phyloP scores from a whole-genome alignment of 306 rosid genomes.

The Vicia villosa region DNA sequence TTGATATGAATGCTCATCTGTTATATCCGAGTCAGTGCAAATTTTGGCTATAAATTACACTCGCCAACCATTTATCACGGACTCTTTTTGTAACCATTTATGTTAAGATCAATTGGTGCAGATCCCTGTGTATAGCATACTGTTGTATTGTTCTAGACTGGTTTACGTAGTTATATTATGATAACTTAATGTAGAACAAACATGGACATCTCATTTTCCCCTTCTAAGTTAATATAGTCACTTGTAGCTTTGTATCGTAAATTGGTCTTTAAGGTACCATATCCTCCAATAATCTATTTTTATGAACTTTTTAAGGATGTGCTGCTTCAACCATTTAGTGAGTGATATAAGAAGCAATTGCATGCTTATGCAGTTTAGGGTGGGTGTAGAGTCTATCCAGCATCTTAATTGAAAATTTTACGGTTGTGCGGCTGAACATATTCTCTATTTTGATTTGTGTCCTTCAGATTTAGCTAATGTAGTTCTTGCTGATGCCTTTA shows the following conservation, averaged over 20 bases:
- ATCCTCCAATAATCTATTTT: conserved; percentile 3
- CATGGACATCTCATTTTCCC: not conserved
- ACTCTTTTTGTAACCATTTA: not conserved
- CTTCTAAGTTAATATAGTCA: not conserved
- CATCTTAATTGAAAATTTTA: not conserved
- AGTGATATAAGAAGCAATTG: conserved; percentile 10
- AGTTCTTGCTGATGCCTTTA: no score
- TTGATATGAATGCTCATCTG: not conserved
- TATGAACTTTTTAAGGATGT: conserved; percentile 5
- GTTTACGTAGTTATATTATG: conserved; percentile 8
- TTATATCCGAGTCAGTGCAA: conserved; percentile 4
- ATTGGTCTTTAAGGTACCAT: not conserved
- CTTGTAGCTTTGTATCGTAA: not conserved
- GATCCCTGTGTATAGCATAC: not conserved
- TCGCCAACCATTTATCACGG: conserved; percentile 8
- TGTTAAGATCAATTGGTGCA: not conserved
- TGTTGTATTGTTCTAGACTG: conserved; percentile 12
- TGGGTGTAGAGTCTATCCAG: conserved; percentile 1
- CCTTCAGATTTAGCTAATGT: no score
- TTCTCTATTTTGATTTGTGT: no score
- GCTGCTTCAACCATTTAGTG: not conserved
- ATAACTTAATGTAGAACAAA: conserved; percentile 11
- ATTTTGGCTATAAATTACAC: conserved; percentile 12
- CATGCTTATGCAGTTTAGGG: not conserved
- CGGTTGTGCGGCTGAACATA: no score